A percentile compares a stretch with the other conserved stretches of the same genome.
Conservation (phyloP, 768 basidiomycete species). For the Termitomyces sp. region DNA sequence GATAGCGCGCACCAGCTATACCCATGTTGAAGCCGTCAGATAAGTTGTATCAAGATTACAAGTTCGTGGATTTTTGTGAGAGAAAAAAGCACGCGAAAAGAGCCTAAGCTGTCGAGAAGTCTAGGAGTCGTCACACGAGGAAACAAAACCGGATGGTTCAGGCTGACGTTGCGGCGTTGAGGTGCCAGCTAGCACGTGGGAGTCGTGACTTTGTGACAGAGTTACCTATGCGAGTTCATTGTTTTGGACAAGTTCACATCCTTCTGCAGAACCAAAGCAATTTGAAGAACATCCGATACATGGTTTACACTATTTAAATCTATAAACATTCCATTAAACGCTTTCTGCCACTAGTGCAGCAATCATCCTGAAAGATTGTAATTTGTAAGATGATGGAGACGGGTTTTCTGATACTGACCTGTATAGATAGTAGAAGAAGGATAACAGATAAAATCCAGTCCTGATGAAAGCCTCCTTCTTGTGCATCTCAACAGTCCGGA, state of each 20-base stretch:
- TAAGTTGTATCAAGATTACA: conserved; percentile 8
- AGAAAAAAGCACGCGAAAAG: neutral
- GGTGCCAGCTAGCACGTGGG: conserved; percentile 11
- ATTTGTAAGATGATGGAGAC: neutral
- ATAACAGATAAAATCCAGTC: conserved; percentile 86
- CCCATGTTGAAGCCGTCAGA: conserved; percentile 28
- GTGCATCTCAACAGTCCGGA: conserved; percentile 87
- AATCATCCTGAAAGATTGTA: conserved; percentile 56
- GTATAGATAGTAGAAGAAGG: conserved; percentile 90
- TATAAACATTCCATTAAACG: conserved; percentile 32
- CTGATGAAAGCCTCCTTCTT: conserved; percentile 96
- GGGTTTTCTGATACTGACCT: conserved; percentile 45
- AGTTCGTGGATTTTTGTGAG: conserved; percentile 1
- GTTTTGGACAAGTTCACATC: too few species aligned
- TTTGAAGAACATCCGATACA: conserved; percentile 2
- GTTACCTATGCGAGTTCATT: neutral
- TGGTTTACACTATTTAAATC: conserved; percentile 4
- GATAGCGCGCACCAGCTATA: conserved; percentile 32
- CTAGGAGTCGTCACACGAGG: conserved; percentile 2
- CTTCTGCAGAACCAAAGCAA: neutral
- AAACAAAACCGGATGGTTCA: conserved; percentile 8
- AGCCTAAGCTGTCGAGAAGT: neutral
- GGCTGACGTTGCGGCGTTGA: conserved; percentile 7
- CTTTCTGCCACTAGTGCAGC: conserved; percentile 77
- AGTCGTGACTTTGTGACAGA: conserved; percentile 2